These are phyloP conservation scores for Tolypocladium endophyticum DNA, from an alignment of 2,329 filamentous ascomycete genomes.

Conservation along the genomic window DNA sequence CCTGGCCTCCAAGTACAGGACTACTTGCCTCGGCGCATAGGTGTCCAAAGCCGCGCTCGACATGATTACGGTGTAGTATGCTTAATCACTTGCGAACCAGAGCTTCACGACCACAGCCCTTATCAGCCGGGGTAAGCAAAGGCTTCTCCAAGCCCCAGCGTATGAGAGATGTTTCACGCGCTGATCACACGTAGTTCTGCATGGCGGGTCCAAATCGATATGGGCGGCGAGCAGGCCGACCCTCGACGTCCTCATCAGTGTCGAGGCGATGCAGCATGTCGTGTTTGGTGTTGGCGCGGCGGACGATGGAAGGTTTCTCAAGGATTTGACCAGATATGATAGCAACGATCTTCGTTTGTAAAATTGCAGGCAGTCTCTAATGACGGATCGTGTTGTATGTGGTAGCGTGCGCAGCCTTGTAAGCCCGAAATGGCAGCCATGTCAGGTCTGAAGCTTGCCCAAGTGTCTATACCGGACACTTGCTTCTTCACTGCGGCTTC, in stretches of 20 bases:
- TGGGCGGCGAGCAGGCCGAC: slow-evolving; percentile 28
- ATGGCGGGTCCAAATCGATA: slow-evolving; percentile 34
- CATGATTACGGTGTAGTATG: slow-evolving; percentile 33
- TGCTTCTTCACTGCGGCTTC: not conserved
- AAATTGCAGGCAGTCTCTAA: not conserved
- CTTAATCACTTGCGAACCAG: slow-evolving; percentile 20
- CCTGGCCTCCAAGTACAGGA: slow-evolving; percentile 9
- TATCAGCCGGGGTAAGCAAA: slow-evolving; percentile 32
- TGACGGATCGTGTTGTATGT: not conserved
- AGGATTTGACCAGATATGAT: slow-evolving; percentile 1
- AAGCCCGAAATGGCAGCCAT: not conserved
- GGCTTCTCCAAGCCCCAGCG: not conserved
- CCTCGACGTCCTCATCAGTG: slow-evolving; percentile 26
- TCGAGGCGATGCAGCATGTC: slow-evolving; percentile 10
- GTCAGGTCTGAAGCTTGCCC: not conserved
- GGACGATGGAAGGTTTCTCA: slow-evolving; percentile 7
- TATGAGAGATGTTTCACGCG: not conserved
- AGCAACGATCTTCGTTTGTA: slow-evolving; percentile 4
- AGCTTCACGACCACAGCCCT: slow-evolving; percentile 30
- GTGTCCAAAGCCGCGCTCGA: slow-evolving; percentile 36
- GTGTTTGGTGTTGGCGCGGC: not conserved
- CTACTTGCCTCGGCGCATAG: slow-evolving; percentile 26
- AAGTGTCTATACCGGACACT: not conserved
- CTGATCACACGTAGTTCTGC: not conserved
- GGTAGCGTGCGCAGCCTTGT: not conserved